phyloP scores from a whole-genome alignment of 257 asterid species.

The Solanum chaucha region DNA sequence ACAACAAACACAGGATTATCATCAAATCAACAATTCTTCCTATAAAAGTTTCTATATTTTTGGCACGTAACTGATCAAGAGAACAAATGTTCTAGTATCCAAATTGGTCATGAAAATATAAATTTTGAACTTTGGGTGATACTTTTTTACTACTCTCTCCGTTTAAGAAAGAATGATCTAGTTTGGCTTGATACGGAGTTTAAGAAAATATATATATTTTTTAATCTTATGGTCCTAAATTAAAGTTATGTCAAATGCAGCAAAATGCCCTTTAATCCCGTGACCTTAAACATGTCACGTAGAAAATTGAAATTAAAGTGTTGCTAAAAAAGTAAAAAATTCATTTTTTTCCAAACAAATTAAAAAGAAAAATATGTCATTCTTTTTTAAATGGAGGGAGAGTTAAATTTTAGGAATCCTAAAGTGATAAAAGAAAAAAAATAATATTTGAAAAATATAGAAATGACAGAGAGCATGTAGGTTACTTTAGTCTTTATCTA shows the following conservation, averaged over 20 bases:
- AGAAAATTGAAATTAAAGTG: background rate
- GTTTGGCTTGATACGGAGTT: background rate
- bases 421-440: background rate
- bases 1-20: background rate
- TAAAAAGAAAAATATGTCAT: background rate
- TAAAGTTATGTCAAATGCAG: background rate
- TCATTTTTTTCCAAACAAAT: no score
- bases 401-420: background rate
- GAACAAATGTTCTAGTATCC: background rate
- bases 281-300: background rate
- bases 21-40: background rate
- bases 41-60: background rate
- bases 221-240: no score
- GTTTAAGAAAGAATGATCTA: no score
- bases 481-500: background rate
- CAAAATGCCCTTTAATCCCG: background rate
- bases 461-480: background rate
- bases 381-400: background rate
- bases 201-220: background rate
- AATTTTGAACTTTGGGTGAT: background rate
- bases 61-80: background rate
- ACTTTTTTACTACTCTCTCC: background rate
- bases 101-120: background rate
- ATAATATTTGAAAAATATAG: background rate
- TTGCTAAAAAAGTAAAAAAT: no score